Evolutionary conservation across 148 eudicot species (phyloP).

Genomic region (Amaranthus palmeri): DNA sequence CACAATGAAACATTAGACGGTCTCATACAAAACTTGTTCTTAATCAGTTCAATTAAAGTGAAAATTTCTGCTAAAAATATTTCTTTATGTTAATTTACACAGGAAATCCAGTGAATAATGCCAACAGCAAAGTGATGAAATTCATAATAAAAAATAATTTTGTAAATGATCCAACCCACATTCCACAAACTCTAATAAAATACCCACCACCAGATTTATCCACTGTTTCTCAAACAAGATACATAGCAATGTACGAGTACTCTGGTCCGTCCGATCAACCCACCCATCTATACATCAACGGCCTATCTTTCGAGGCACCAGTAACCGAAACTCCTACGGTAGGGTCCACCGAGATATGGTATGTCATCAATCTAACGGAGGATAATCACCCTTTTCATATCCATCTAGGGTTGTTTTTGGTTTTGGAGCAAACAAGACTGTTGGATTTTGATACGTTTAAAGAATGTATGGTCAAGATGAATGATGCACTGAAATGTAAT

Average conservation of each 20-base stretch:
- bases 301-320: conserved; percentile 51
- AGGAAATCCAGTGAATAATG: conserved; percentile 61
- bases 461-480: conserved; percentile 47
- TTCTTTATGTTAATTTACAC: not conserved
- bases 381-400: conserved; percentile 87
- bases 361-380: conserved; percentile 74
- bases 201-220: conserved; percentile 49
- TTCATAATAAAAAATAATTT: conserved; percentile 37
- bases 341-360: conserved; percentile 71
- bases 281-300: conserved; percentile 67
- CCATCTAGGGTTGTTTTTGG: conserved; percentile 60
- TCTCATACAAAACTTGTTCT: too few relatives aligned
- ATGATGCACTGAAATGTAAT: conserved; percentile 52
- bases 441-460: conserved; percentile 40
- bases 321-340: conserved; percentile 72
- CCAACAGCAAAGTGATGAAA: conserved; percentile 70
- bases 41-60: too few relatives aligned
- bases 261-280: conserved; percentile 53
- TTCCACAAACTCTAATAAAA: conserved; percentile 41
- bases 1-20: too few relatives aligned
- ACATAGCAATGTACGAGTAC: conserved; percentile 72
- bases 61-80: too few relatives aligned
- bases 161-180: conserved; percentile 26
- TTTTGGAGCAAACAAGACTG: conserved; percentile 50
- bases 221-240: conserved; percentile 38